Conservation (phyloP, 176 grass and related monocot genomes). For the Tuctoria greenei region DNA sequence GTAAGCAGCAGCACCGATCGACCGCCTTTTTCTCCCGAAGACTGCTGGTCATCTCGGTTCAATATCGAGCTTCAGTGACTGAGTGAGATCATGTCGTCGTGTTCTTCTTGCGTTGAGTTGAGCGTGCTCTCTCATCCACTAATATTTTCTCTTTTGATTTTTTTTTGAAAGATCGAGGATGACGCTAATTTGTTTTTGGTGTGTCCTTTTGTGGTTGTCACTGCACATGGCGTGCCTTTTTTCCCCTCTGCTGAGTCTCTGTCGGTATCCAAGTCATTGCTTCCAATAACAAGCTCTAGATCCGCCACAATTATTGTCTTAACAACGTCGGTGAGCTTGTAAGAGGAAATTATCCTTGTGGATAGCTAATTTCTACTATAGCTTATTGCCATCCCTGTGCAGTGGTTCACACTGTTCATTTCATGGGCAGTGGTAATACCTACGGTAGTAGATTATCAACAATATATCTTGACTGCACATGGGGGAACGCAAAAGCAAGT, state of each 20-base stretch:
- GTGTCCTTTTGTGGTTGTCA: constrained; percentile 40
- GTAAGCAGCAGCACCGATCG: too few relatives aligned
- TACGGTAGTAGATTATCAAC: background rate
- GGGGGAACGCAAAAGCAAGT: constrained; percentile 13
- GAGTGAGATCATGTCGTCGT: too few relatives aligned
- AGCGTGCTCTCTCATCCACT: background rate
- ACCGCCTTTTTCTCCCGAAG: background rate
- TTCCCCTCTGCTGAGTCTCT: background rate
- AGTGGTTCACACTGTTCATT: background rate
- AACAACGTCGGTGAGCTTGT: constrained; percentile 21
- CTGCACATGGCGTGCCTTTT: constrained; percentile 50
- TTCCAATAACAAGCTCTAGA: constrained; percentile 36
- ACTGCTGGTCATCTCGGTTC: background rate
- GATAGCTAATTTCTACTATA: background rate
- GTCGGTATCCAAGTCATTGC: constrained; percentile 28
- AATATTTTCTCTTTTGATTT: too few relatives aligned
- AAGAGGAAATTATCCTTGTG: background rate
- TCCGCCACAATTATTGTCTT: constrained; percentile 36
- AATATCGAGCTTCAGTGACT: too few relatives aligned
- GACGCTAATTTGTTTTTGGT: background rate
- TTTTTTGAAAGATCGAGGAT: too few relatives aligned
- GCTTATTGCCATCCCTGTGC: background rate
- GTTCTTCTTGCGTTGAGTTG: background rate
- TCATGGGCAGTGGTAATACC: background rate
- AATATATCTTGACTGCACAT: background rate